A percentile compares a stretch with the other conserved stretches of the same genome.
phyloP scores from a whole-genome alignment of 1,284 basidiomycete genomes.

The Meira nashicola region DNA sequence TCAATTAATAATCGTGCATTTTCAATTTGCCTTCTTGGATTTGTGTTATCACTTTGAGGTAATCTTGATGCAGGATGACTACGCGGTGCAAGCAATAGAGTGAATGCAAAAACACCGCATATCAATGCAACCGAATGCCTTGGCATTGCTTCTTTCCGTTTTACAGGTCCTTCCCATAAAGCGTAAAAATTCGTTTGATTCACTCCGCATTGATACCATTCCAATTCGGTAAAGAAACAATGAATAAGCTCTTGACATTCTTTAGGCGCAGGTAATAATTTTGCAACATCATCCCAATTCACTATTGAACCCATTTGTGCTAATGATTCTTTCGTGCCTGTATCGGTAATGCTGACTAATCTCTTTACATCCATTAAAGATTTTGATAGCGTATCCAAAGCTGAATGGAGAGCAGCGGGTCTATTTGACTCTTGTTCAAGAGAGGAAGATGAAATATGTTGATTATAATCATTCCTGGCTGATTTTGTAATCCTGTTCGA shows the following conservation, averaged over 20 bases:
- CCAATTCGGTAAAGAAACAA: slow-evolving; percentile 9
- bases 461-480: neutral
- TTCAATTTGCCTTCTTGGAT: neutral
- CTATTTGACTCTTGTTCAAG: neutral
- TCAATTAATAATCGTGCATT: neutral
- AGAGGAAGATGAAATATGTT: neutral
- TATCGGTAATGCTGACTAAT: neutral
- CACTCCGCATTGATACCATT: neutral
- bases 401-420: neutral
- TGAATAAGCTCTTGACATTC: neutral
- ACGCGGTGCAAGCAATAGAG: neutral
- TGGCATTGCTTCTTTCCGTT: neutral
- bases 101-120: neutral
- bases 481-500: neutral
- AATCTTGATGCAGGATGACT: neutral
- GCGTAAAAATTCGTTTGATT: neutral
- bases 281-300: neutral
- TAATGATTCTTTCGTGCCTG: neutral
- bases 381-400: neutral
- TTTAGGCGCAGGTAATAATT: neutral
- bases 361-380: neutral
- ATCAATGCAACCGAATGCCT: neutral
- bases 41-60: neutral
- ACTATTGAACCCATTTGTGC: neutral
- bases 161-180: neutral